A percentile compares a stretch with the other conserved stretches of the same genome.
Evolutionary conservation across 164 flowering plant genomes (phyloP).

Genomic region (Umbilicus rupestris): DNA sequence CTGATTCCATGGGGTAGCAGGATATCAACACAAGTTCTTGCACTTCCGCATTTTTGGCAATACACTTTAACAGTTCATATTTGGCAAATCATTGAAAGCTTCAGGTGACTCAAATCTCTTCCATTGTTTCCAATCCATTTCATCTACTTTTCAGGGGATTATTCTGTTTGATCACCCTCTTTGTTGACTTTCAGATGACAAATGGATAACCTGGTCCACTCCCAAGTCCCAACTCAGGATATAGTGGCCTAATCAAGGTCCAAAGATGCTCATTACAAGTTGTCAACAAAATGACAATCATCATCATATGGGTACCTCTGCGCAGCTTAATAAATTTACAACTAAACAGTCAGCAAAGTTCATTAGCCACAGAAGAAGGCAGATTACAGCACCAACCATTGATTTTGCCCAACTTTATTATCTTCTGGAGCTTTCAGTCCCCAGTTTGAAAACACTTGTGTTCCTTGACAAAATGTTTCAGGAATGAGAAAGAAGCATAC

Average conservation of each 20-base stretch:
- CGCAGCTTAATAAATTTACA: neutral
- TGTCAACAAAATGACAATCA: slow-evolving; percentile 4
- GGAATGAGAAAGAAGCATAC: no score
- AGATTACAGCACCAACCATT: no score
- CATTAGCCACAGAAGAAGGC: no score
- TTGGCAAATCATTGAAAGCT: neutral
- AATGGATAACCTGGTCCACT: neutral
- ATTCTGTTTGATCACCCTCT: neutral
- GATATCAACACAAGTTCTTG: neutral
- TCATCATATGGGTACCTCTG: neutral
- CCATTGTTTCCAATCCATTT: neutral
- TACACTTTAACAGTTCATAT: neutral
- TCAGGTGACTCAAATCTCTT: neutral
- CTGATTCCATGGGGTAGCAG: neutral
- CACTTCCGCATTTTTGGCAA: neutral
- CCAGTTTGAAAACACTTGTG: no score
- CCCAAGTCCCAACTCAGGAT: neutral
- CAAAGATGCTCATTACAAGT: neutral
- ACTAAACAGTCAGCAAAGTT: no score
- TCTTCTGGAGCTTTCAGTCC: no score
- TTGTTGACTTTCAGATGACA: neutral
- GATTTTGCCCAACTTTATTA: no score
- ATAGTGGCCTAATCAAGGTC: neutral
- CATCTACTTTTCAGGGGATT: neutral
- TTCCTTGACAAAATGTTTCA: no score